Evolutionary conservation across 1,284 basidiomycete genomes (phyloP), one percentile per base, ranked within the genome.

Genomic region (Rhizoctonia solani): DNA sequence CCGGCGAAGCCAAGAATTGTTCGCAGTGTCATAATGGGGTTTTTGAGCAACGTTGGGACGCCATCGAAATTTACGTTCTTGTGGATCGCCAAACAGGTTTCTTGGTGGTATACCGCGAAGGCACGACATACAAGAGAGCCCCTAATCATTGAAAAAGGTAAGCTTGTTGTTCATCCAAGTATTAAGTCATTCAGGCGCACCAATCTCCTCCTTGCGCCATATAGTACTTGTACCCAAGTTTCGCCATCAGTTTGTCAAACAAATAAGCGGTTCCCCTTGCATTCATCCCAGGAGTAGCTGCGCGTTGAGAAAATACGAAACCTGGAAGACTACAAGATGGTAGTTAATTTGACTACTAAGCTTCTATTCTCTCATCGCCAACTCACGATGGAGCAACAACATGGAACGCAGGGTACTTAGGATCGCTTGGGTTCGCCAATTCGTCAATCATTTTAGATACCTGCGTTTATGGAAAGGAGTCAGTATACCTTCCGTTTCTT

Each of bases 181-280:
- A 23, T 11, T 3, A 19, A 3, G 25, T 23, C 34, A 5, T 21
- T 29, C n/a, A n/a, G 11, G 65, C 25, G 13, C 44, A 71, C 71
- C 70, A 72, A 41, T 71, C 71, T 16, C 71, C 71, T 23, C 71
- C 71, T 42, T 72, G 71, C 0, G 71, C 70, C 11, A 72, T 59
- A 32, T 71, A 72, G 44, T 69, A 49, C 9, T 66, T 47, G 59
- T 71, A 72, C 32, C 71, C 71, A 6, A 72, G 53, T 25, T 63
- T 54, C 54, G 59, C 65, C 70, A 71, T 72, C 9, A 72, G 58
- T 47, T 69, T 69, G 41, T 71, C 52, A 39, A 72, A 71, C n/a
- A 71, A 41, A 5, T 50, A 34, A 13, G 71, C 68, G 16, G 65
- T 71, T n/a, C 42, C 42, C 37, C 56, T 61, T 6, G 68, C 13